Evolutionary conservation across 108 stramenopile species (phyloP), one percentile per base, ranked within the genome.

Genomic region (Fistulifera solaris): DNA sequence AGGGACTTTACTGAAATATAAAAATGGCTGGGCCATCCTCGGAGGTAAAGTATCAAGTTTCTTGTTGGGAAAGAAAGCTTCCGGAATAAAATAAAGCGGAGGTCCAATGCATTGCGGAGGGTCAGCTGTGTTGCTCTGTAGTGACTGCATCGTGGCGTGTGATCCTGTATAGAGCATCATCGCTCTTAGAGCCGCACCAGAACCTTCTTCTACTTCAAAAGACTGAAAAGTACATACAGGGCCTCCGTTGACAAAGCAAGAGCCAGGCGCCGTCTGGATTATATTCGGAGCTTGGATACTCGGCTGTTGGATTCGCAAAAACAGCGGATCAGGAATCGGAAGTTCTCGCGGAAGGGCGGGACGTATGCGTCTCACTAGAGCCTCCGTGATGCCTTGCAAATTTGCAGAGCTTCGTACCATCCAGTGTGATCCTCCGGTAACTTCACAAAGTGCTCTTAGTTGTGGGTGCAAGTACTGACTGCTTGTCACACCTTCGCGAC

Each of bases 51-150:
- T 76, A 56, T 88, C 87, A 0, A 88, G 53, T 60, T 79, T 82
- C 53, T 77, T 84, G 40, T 41, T 68, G 5, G 87, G 83, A 46
- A 77, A 88, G 46, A 68, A 81, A 21, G 78, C 60, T 60, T 88
- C 87, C 21, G 87, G 87, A 38, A 88, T 76, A 51, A 77, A 84
- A 78, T 79, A 88, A 22, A 80, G 67, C 0, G 87, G 87, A 40
- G 75, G 53, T 49, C 24, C 49, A 48, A 40, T 63, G 70, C 41
- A 47, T 21, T 45, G 44, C 16, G 44, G 11, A 4, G 21, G 6
- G 6, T 45, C 19, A 45, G 11, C 44, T 8, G 11, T 45, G 16
- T 17, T 45, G 44, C 11, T 45, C 31, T 35, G 31, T 35, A n/a
- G 38, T 11, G 54, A 17, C 38, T 16, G n/a, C 17, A 18, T 35